phyloP scores from a whole-genome alignment of 768 basidiomycete species.

The Mycena latifolia region DNA sequence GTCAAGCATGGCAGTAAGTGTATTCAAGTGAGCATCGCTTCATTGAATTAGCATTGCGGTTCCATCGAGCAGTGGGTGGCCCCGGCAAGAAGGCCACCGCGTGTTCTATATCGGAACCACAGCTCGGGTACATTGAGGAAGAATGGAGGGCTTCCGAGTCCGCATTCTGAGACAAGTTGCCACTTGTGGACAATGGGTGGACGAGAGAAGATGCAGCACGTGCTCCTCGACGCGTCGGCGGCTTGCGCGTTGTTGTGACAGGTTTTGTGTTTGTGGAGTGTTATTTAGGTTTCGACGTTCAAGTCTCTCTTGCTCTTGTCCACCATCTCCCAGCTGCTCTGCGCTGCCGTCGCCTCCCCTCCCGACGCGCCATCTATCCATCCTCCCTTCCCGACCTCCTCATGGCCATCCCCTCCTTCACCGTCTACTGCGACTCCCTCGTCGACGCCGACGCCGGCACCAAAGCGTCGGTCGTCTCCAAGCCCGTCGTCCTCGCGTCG shows the following conservation, averaged over 20 bases:
- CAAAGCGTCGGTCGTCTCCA: constrained; percentile 43
- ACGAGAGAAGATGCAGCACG: background rate
- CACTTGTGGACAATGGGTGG: background rate
- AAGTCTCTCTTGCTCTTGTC: constrained; percentile 2
- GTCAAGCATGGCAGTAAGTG: background rate
- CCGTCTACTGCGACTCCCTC: constrained; percentile 72
- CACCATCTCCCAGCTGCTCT: background rate
- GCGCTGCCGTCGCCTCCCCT: background rate
- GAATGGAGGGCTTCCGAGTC: background rate
- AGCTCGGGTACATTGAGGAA: background rate
- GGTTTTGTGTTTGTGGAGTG: background rate
- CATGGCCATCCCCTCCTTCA: constrained; percentile 72
- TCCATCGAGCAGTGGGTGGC: too few relatives aligned
- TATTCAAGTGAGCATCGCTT: background rate
- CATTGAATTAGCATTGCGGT: too few relatives aligned
- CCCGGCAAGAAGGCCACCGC: too few relatives aligned
- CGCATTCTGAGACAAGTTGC: background rate
- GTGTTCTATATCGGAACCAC: background rate
- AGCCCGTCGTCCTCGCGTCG: constrained; percentile 37
- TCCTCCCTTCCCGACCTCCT: constrained; percentile 13
- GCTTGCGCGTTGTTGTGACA: background rate
- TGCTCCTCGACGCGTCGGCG: background rate
- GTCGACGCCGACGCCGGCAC: constrained; percentile 48
- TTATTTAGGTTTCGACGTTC: too few relatives aligned
- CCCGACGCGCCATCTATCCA: background rate